phyloP scores from a whole-genome alignment of 495 filamentous ascomycete genomes.

The Mytilinidion resinicola region DNA sequence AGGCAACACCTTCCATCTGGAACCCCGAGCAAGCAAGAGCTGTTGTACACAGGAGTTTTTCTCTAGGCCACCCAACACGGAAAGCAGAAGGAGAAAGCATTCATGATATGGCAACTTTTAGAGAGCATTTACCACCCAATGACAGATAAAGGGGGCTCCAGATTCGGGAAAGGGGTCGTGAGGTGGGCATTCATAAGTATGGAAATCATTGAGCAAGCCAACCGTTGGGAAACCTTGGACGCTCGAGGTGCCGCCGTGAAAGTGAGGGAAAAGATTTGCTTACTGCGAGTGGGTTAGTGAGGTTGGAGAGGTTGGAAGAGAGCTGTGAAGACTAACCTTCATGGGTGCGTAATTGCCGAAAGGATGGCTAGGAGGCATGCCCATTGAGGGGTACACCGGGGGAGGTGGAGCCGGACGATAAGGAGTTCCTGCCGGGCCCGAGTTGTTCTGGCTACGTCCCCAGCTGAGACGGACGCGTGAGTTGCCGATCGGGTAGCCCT shows the following conservation, averaged over 20 bases:
- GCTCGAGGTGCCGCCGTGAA: slow-evolving; percentile 8
- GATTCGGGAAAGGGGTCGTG: slow-evolving; percentile 19
- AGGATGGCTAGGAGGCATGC: slow-evolving; percentile 55
- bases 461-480: slow-evolving; percentile 94
- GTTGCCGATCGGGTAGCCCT: slow-evolving; percentile 98
- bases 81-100: slow-evolving; percentile 4
- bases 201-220: slow-evolving; percentile 20
- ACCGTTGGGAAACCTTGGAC: slow-evolving; percentile 11
- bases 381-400: slow-evolving; percentile 78
- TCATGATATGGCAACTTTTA: slow-evolving; percentile 28
- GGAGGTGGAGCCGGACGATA: slow-evolving; percentile 94
- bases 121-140: slow-evolving; percentile 19
- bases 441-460: slow-evolving; percentile 99
- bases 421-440: slow-evolving; percentile 90
- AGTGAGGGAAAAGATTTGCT: slow-evolving; percentile 22
- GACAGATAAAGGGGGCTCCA: slow-evolving; percentile 17
- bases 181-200: slow-evolving; percentile 23
- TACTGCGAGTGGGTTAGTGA: slow-evolving; percentile 11
- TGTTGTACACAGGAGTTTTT: slow-evolving; percentile 25
- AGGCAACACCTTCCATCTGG: no score
- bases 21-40: neutral
- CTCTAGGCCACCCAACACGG: slow-evolving; percentile 16
- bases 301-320: neutral
- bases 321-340: slow-evolving; percentile 17
- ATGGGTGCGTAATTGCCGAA: slow-evolving; percentile 49